These are phyloP conservation scores for Phytophthora ohioensis DNA, from an alignment of 352 stramenopile genomes.

Conservation along the genomic window DNA sequence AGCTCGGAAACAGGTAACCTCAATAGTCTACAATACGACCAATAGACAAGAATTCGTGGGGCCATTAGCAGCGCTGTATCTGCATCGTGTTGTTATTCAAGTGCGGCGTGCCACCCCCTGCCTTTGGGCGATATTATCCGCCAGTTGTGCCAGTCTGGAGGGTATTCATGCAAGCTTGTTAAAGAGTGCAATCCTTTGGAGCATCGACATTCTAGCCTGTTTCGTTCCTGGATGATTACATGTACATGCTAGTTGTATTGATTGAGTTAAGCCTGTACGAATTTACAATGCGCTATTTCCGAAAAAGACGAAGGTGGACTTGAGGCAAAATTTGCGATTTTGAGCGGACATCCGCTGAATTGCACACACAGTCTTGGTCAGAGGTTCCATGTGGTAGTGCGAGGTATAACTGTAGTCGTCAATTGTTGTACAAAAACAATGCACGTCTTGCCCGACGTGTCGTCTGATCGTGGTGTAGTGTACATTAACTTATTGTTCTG, in stretches of 20 bases:
- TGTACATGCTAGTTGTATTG: background rate
- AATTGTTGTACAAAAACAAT: too few species aligned
- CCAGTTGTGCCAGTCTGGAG: background rate
- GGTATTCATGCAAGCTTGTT: background rate
- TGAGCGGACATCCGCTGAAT: background rate
- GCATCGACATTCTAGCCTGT: background rate
- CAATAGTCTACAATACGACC: background rate
- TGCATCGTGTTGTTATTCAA: conserved; percentile 2
- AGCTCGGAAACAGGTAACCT: background rate
- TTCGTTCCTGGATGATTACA: background rate
- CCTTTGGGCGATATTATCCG: conserved; percentile 6
- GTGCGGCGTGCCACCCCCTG: background rate
- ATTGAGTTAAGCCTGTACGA: background rate
- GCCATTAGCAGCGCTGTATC: background rate
- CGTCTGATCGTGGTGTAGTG: too few species aligned
- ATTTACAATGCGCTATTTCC: background rate
- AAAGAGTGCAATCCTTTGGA: background rate
- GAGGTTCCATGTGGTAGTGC: too few species aligned
- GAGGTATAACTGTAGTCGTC: too few species aligned
- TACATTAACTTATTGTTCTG: too few species aligned
- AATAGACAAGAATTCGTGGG: conserved; percentile 6
- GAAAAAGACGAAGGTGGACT: background rate
- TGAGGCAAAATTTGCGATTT: background rate
- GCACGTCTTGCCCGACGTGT: too few species aligned
- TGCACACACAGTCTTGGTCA: background rate